Conservation (phyloP, 2,329 filamentous ascomycete species). For the Cladosporium sp. region DNA sequence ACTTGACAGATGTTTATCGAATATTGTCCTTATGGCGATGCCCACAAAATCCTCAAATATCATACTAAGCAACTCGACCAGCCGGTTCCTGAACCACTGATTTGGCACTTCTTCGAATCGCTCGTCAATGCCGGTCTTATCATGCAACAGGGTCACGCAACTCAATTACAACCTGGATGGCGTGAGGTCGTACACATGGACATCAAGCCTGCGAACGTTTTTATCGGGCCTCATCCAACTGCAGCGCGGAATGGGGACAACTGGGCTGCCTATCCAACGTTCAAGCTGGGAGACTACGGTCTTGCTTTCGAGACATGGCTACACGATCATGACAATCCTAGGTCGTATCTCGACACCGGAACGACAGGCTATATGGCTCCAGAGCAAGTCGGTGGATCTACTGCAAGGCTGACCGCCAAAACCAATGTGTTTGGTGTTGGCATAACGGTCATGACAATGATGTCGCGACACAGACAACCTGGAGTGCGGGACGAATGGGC, state of each 20-base stretch:
- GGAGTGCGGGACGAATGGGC: not conserved
- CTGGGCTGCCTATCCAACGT: not conserved
- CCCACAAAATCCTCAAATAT: not conserved
- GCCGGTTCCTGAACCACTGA: conserved; percentile 16
- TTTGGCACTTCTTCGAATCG: conserved; percentile 16
- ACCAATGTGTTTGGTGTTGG: conserved; percentile 18
- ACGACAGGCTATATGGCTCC: not conserved
- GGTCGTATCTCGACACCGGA: not conserved
- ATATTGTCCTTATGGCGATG: not conserved
- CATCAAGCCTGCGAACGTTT: conserved; percentile 94
- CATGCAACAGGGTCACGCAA: conserved; percentile 13
- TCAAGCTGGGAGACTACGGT: conserved; percentile 13
- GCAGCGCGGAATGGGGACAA: not conserved
- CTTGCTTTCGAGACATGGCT: conserved; percentile 1
- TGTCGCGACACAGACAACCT: not conserved
- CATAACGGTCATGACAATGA: conserved; percentile 14
- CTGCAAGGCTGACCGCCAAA: not conserved
- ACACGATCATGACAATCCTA: not conserved
- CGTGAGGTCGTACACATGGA: conserved; percentile 62
- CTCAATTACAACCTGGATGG: not conserved
- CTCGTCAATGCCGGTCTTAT: conserved; percentile 16
- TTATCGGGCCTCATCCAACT: not conserved
- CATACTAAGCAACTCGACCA: not conserved
- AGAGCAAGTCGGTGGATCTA: not conserved
- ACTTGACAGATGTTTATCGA: not conserved